Conservation (phyloP, 148 eudicot genomes). For the Spergularia marina region DNA sequence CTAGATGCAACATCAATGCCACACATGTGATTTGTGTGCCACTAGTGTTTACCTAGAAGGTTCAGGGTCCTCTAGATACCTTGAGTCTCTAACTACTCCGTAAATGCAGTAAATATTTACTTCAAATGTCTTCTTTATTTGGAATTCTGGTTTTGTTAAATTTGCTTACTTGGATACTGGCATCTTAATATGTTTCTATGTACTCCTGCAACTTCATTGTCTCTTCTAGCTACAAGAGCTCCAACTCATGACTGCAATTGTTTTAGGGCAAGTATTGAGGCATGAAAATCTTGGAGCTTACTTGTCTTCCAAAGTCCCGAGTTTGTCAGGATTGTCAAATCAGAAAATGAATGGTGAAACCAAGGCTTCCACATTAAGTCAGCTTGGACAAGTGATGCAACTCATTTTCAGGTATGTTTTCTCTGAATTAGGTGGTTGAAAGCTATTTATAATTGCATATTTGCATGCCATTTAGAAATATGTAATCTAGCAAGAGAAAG, state of each 20-base stretch:
- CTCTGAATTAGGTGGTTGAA: neutral
- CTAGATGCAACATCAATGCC: neutral
- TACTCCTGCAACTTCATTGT: neutral
- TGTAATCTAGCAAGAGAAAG: neutral
- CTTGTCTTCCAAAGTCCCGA: slow-evolving; percentile 66
- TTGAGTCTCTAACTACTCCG: neutral
- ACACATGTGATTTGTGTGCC: neutral
- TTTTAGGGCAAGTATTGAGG: slow-evolving; percentile 86
- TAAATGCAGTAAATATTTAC: neutral
- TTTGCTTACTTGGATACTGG: neutral
- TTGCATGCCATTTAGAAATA: neutral
- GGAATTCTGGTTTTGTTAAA: neutral
- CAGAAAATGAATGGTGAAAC: slow-evolving; percentile 56
- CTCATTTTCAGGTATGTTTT: slow-evolving; percentile 55
- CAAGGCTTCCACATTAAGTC: slow-evolving; percentile 43
- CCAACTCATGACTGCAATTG: slow-evolving; percentile 27
- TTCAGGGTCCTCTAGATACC: neutral
- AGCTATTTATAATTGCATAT: slow-evolving; percentile 2
- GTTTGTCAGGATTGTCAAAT: slow-evolving; percentile 43
- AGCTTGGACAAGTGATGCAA: slow-evolving; percentile 66
- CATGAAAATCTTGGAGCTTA: slow-evolving; percentile 74
- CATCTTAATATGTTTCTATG: neutral
- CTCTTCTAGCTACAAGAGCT: neutral
- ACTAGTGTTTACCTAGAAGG: neutral
- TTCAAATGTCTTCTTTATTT: too few species aligned